These are phyloP conservation scores for Fusarium secorum DNA, from an alignment of 2,329 filamentous ascomycete species.

Conservation along the genomic window DNA sequence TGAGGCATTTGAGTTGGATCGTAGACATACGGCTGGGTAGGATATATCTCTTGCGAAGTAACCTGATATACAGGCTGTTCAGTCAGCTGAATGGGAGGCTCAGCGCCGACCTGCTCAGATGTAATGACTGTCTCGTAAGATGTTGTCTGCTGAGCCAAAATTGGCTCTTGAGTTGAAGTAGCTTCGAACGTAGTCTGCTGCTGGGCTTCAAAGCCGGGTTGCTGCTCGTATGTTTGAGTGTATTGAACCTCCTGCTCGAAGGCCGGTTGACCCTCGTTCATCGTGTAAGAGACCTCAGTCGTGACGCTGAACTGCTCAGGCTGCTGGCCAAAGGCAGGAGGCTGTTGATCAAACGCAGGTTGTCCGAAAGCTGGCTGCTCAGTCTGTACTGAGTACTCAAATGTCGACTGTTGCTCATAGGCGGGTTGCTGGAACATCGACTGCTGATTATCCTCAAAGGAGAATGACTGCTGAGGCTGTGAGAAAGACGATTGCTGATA, in stretches of 20 bases:
- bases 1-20: constrained; percentile 3
- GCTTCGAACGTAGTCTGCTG: constrained; percentile 12
- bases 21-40: constrained; percentile 3
- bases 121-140: background rate
- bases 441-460: background rate
- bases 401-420: constrained; percentile 16
- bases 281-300: background rate
- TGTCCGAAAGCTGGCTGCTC: constrained; percentile 11
- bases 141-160: background rate
- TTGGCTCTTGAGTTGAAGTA: background rate
- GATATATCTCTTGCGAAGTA: background rate
- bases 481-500: constrained; percentile 12
- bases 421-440: constrained; percentile 11
- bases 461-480: constrained; percentile 13
- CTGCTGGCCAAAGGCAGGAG: constrained; percentile 2
- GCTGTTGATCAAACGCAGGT: background rate
- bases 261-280: background rate
- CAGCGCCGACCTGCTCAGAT: background rate
- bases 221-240: constrained; percentile 13
- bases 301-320: constrained; percentile 7
- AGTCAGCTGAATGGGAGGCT: background rate
- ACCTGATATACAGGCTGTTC: constrained; percentile 2
- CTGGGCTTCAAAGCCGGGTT: constrained; percentile 8
- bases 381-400: constrained; percentile 9
- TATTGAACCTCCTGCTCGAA: constrained; percentile 18